Percentiles rank a stretch among this genome's conserved stretches.
Evolutionary conservation across 2,329 filamentous ascomycete species (phyloP).

Genomic region (Diaporthe batatas): DNA sequence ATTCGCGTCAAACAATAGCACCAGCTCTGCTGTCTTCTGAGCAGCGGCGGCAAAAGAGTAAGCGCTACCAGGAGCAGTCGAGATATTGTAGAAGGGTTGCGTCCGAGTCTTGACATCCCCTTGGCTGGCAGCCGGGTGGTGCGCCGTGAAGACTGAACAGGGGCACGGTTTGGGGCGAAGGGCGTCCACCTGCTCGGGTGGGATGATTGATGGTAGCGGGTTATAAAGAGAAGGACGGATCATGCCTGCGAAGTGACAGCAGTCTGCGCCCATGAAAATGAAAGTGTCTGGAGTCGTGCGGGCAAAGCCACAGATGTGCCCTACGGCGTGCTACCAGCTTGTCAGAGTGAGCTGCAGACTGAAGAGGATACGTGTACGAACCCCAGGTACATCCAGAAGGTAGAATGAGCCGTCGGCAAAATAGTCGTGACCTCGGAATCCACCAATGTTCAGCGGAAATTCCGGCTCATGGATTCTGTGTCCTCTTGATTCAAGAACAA

Average conservation of each 20-base stretch:
- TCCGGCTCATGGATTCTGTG: conserved; percentile 1
- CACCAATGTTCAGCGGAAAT: background rate
- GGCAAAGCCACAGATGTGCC: conserved; percentile 6
- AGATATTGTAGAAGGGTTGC: conserved; percentile 1
- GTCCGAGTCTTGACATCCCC: background rate
- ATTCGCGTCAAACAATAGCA: background rate
- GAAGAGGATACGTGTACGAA: background rate
- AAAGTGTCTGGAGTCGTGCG: conserved; percentile 12
- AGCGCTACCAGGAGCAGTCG: background rate
- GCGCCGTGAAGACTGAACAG: background rate
- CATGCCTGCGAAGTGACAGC: conserved; percentile 7
- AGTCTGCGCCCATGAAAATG: conserved; percentile 8
- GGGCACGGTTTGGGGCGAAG: background rate
- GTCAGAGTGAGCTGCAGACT: background rate
- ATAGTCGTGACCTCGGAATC: conserved; percentile 1
- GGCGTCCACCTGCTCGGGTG: background rate
- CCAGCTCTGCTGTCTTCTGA: conserved; percentile 11
- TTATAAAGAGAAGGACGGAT: background rate
- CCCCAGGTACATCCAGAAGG: conserved; percentile 15
- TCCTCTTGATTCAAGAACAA: background rate
- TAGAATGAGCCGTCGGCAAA: conserved; percentile 17
- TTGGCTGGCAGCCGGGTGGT: conserved; percentile 11
- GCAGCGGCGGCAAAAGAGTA: conserved; percentile 7
- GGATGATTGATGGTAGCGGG: background rate
- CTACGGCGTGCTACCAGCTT: conserved; percentile 7